Evolutionary conservation across 2,329 filamentous ascomycete species (phyloP), one percentile per base, ranked within the genome.

Genomic region (Aspergillus proliferans): DNA sequence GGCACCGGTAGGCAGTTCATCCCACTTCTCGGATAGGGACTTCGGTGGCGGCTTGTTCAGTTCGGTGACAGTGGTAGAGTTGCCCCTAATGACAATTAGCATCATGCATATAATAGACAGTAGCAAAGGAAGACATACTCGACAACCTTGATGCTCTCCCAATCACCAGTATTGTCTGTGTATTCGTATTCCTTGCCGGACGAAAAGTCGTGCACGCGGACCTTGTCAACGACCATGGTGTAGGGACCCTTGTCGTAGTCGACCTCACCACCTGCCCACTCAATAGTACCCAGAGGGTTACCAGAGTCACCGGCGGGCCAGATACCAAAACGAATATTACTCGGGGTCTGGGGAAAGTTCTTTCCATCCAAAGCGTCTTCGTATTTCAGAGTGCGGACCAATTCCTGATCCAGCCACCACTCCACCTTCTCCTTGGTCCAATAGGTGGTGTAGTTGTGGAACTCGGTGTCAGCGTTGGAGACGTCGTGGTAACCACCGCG

Each of bases 401-500:
- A 63, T 3, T 66, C 65, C 61, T 75, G 82, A 58, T 89, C 82
- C 52, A 88, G 76, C 60, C 73, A 77, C 86, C 86, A 89, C 57
- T 78, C 75, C 45, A 87, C 74, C 57, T 76, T 75, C 30, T 84
- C 76, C 52, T 77, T 71, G 39, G 79, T 84, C 85, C 86, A 89
- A 69, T 86, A 79, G 49, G 88, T 67, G 45, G 72, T 72, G 56
- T 76, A 76, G 52, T 74, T 76, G 59, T 74, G 72, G 57, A 70
- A 75, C 38, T 67, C 60, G 42, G 68, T 68, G 49, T 73, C 69
- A 52, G 86, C 91, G 62, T 81, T 72, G 54, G 73, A 55, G 63
- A 84, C 73, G 6, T 81, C 71, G 70, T 93, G 87, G 66, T 87
- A 87, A 45, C 85, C 84, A 53, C 88, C 92, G 49, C 91, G 86